A percentile compares a stretch with the other conserved stretches of the same genome.
These are phyloP conservation scores for Phytophthora aleatoria DNA, from an alignment of 352 stramenopile species.

Conservation along the genomic window DNA sequence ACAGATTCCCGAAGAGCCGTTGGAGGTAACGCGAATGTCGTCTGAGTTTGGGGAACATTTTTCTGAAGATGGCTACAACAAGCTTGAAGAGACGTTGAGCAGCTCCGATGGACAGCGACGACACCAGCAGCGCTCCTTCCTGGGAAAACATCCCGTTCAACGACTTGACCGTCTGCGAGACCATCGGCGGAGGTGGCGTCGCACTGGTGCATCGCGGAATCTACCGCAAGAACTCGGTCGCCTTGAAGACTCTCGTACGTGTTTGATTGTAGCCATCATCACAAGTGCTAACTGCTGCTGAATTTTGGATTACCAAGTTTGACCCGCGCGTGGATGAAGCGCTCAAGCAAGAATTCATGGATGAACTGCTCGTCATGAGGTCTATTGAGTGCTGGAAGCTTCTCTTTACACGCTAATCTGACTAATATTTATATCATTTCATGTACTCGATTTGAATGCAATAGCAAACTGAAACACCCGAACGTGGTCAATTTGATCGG, in stretches of 20 bases:
- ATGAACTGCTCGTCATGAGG: conserved; percentile 93
- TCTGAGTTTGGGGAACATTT: background rate
- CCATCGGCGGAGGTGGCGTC: conserved; percentile 90
- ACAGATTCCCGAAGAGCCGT: background rate
- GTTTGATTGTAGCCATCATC: conserved; percentile 23
- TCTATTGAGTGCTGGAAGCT: conserved; percentile 9
- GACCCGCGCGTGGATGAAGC: conserved; percentile 82
- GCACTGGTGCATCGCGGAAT: conserved; percentile 89
- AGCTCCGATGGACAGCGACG: conserved; percentile 27
- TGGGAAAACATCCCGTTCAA: conserved; percentile 85
- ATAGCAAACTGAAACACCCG: conserved; percentile 66
- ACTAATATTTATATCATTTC: too few relatives aligned
- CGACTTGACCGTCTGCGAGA: conserved; percentile 82
- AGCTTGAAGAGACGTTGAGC: conserved; percentile 1
- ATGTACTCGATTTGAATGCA: background rate
- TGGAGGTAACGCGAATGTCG: conserved; percentile 2
- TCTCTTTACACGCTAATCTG: background rate
- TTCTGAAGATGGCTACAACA: conserved; percentile 3
- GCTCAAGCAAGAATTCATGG: conserved; percentile 93
- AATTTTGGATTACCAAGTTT: conserved; percentile 51
- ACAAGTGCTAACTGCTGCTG: background rate
- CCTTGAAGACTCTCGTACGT: conserved; percentile 88
- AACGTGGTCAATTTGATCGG: conserved; percentile 83
- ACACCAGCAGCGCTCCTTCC: conserved; percentile 14
- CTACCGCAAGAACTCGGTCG: conserved; percentile 72